phyloP scores from a whole-genome alignment of 768 basidiomycete species.

The Phanerochaete sordida region DNA sequence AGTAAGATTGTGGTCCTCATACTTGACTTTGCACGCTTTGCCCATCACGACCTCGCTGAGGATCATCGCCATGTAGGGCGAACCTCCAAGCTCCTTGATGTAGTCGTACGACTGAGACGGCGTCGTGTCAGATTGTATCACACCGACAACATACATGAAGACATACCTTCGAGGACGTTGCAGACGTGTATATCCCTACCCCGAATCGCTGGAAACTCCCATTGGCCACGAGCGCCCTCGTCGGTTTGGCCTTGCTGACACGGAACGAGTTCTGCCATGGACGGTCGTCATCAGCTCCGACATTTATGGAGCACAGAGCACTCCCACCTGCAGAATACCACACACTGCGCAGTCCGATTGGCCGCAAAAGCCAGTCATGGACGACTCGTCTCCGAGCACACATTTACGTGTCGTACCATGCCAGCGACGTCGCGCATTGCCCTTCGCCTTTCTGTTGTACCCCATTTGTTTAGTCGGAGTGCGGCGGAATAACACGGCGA shows the following conservation, averaged over 20 bases:
- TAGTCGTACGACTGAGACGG: slow-evolving; percentile 6
- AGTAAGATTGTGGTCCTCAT: slow-evolving; percentile 52
- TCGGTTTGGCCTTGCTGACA: background rate
- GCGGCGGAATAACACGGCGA: no score
- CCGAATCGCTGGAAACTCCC: slow-evolving; percentile 11
- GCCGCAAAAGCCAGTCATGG: slow-evolving; percentile 13
- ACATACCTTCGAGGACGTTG: slow-evolving; percentile 14
- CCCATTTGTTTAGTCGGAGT: slow-evolving; percentile 6
- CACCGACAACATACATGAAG: slow-evolving; percentile 7
- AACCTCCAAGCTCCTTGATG: slow-evolving; percentile 6
- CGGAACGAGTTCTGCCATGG: slow-evolving; percentile 11
- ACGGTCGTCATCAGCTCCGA: slow-evolving; percentile 15
- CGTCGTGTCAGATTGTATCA: background rate
- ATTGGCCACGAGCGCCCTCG: background rate
- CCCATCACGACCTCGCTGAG: slow-evolving; percentile 14
- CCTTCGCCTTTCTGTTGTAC: background rate
- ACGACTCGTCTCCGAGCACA: slow-evolving; percentile 18
- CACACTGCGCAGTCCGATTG: slow-evolving; percentile 18
- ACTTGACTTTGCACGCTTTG: slow-evolving; percentile 62
- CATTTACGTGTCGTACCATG: slow-evolving; percentile 25
- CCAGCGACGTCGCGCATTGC: slow-evolving; percentile 24
- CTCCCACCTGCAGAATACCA: slow-evolving; percentile 21
- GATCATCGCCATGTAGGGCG: slow-evolving; percentile 4
- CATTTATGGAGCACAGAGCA: background rate
- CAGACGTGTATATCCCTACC: slow-evolving; percentile 12